These are phyloP conservation scores for Luffa aegyptiaca DNA, from an alignment of 306 rosid genomes.

Conservation along the genomic window DNA sequence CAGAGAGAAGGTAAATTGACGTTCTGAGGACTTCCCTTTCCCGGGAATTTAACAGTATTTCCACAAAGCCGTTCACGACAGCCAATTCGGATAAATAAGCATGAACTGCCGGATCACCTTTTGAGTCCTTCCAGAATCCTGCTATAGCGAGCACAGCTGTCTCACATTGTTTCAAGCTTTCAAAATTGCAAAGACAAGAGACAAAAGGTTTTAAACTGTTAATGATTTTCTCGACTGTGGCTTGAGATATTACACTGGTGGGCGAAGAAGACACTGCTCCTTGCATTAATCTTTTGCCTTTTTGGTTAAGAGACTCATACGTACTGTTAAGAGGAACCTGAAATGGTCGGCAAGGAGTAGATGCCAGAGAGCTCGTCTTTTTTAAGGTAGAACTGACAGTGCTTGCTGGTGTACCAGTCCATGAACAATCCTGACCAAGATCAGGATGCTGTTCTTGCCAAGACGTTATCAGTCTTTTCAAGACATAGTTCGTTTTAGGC, in stretches of 20 bases:
- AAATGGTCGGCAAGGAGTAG: conserved; percentile 23
- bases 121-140: conserved; percentile 71
- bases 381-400: conserved; percentile 32
- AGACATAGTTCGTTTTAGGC: conserved; percentile 84
- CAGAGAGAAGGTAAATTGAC: conserved; percentile 64
- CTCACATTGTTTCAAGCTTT: conserved; percentile 67
- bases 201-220: conserved; percentile 56
- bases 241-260: conserved; percentile 76
- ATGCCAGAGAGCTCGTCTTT: conserved; percentile 29
- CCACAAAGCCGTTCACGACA: conserved; percentile 63
- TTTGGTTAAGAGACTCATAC: conserved; percentile 32
- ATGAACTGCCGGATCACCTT: conserved; percentile 54
- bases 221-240: conserved; percentile 59
- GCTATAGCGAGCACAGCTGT: conserved; percentile 57
- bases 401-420: conserved; percentile 39
- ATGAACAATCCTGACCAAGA: conserved; percentile 49
- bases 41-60: conserved; percentile 66
- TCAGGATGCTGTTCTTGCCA: conserved; percentile 86
- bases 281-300: conserved; percentile 48
- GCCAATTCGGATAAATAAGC: conserved; percentile 62
- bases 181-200: conserved; percentile 68
- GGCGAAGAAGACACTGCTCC: conserved; percentile 45
- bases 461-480: conserved; percentile 83
- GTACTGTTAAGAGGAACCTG: conserved; percentile 31
- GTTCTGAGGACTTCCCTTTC: conserved; percentile 60